Base-by-base conservation (phyloP, 257 asterid genomes). In the Solanum rostratum region DNA sequence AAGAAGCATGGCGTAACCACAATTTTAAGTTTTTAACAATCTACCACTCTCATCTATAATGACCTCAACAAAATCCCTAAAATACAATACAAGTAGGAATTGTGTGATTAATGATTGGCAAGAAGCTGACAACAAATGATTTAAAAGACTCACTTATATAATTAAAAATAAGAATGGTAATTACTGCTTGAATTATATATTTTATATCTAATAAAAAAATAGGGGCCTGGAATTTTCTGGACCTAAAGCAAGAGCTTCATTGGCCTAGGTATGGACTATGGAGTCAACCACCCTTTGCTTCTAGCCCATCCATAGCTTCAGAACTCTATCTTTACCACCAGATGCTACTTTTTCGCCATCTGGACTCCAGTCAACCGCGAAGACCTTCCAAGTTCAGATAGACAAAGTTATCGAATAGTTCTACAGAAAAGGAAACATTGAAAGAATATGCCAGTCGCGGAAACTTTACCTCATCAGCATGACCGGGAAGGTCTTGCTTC, bases 281-380 rank as follows among this genome's bases (percentile, higher is more conserved):
- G 41, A 63, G 41, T 63, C 71, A 1, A 24, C 49, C 14, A 3
- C 27, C 49, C 14, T 30, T n/a, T 69, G 78, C 29, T 76, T 50
- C 63, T 90, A 94, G 33, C 99, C 98, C 98, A 97, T 97, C 99
- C 98, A 95, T 43, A 97, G 87, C 90, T 95, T 97, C 94, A 97
- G 54, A 50, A 97, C 93, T 90, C 86, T 91, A 60, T 95, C 99
- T 90, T 87, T 95, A 37, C 99, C 98, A 66, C 98, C 99, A 68
- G 98, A 97, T 84, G 97, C 99, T 70, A 97, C 98, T 87, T 97
- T 97, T 89, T 97, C 98, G 65, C 99, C 99, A 45, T 95, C 97
- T 57, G 99, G 97, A 87, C 99, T 97, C 99, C 99, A 97, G 86
- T 97, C 99, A 20, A 97, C 98, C 22, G 99, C 94, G 85, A 92